Base-by-base conservation (phyloP, 306 rosid genomes). In the Macrotyloma uniflorum region DNA sequence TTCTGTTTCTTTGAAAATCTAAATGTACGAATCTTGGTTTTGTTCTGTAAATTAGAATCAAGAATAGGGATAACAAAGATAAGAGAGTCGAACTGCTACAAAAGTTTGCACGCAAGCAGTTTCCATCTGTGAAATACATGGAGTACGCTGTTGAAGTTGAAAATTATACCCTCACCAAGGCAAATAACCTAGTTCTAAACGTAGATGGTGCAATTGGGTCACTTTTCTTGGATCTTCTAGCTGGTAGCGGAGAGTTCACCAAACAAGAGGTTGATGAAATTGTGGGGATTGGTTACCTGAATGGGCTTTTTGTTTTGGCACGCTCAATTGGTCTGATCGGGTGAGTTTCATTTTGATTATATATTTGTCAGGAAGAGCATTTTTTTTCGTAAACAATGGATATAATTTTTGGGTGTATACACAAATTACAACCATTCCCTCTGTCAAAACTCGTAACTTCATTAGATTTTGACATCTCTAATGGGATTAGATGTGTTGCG, bases 181-280 rank as follows among this genome's bases (percentile, higher is more conserved):
- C 99, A 83, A 93, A 96, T 76, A 96, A 96, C 84, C 83, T 96
- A 84, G 99, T 96, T 80, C 83, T 96, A n/a, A 96, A 96, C n/a
- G 98, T 96, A 11, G 99, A 96, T 79, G 99, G 98, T 74, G 99
- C 99, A 22, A 93, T 93, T 47, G 99, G 99, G 62, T 86, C 98
- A 82, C 91, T 96, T 79, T 96, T 96, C 90, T 85, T 96, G 90
- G 99, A 96, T 88, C 98, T 96, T 82, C 98, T 96, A 63, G 94
- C 97, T 35, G 98, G 99, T 69, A 90, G 98, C 68, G 98, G 99
- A 86, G 85, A 93, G 99, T 96, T 96, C 87, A 81, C 83, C 89
- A 93, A 91, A 83, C 93, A 74, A 88, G 99, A 96, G 83, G 87
- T 96, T 63, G 93, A 93, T n/a, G 98, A 96, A 85, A 96, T 91